phyloP scores from a whole-genome alignment of 2,329 filamentous ascomycete genomes.

The Elsinoe batatas region DNA sequence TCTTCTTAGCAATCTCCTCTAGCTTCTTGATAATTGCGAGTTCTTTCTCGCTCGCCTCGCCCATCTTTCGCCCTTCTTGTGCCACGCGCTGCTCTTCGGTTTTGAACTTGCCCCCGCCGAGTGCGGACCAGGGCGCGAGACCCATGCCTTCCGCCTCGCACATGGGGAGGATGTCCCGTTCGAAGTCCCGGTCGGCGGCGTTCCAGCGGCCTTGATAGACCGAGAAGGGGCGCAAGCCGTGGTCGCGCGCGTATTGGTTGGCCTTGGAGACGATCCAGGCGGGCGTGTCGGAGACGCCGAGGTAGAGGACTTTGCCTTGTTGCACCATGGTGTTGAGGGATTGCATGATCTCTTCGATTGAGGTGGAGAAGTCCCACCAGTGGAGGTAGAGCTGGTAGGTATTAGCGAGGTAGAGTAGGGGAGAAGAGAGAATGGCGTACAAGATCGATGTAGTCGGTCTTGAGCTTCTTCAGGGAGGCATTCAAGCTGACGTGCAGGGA shows the following conservation, averaged over 20 bases:
- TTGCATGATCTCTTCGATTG: conserved; percentile 32
- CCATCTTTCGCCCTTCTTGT: conserved; percentile 21
- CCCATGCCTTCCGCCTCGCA: conserved; percentile 31
- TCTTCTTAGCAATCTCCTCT: conserved; percentile 48
- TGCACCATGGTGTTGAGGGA: conserved; percentile 28
- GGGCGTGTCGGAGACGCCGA: conserved; percentile 30
- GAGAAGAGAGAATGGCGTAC: conserved; percentile 14
- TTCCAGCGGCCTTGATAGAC: conserved; percentile 33
- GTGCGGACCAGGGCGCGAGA: conserved; percentile 37
- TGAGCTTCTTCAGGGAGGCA: conserved; percentile 29
- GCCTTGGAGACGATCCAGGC: conserved; percentile 29
- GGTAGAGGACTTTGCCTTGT: conserved; percentile 30
- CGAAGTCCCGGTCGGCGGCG: conserved; percentile 30
- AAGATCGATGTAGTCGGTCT: conserved; percentile 19
- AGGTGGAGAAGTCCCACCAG: conserved; percentile 38
- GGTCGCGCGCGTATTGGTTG: conserved; percentile 28
- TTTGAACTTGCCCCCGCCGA: conserved; percentile 45
- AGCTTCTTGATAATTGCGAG: conserved; percentile 47
- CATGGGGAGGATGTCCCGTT: conserved; percentile 35
- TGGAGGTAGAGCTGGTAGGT: conserved; percentile 12
- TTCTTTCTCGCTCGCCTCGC: conserved; percentile 39
- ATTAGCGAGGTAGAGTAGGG: neutral
- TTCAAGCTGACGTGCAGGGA: conserved; percentile 40
- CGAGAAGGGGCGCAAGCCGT: conserved; percentile 30
- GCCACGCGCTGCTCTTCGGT: conserved; percentile 34